Conservation (phyloP, 495 filamentous ascomycete genomes). For the Penicillium maclennaniae region DNA sequence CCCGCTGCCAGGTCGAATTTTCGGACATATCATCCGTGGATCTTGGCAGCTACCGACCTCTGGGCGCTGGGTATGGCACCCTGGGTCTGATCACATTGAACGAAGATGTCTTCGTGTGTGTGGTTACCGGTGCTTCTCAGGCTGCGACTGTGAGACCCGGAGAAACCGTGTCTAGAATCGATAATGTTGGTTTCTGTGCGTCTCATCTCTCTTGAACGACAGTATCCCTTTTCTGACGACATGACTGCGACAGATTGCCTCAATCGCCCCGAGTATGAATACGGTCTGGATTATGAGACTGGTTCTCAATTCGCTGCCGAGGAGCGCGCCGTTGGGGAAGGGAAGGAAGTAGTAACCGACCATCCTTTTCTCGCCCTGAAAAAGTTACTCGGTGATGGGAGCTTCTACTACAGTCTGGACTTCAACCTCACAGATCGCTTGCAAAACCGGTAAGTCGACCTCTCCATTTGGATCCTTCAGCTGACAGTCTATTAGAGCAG, state of each 20-base stretch:
- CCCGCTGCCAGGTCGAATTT: conserved; percentile 87
- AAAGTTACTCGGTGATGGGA: conserved; percentile 90
- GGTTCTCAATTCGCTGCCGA: conserved; percentile 47
- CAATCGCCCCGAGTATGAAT: conserved; percentile 78
- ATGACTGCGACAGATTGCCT: conserved; percentile 60
- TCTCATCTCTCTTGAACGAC: neutral
- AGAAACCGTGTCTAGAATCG: conserved; percentile 83
- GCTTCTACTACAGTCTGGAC: conserved; percentile 95
- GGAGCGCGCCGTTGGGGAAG: conserved; percentile 54
- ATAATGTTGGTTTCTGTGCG: conserved; percentile 80
- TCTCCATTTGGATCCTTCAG: conserved; percentile 19
- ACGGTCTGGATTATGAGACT: conserved; percentile 60
- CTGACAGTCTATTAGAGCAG: conserved; percentile 44
- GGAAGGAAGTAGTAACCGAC: conserved; percentile 64
- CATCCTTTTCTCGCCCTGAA: conserved; percentile 87
- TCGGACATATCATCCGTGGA: conserved; percentile 57
- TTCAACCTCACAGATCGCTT: conserved; percentile 94
- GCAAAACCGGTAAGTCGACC: conserved; percentile 70
- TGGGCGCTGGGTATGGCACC: conserved; percentile 82
- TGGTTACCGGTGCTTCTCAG: conserved; percentile 72
- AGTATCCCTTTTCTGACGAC: conserved; percentile 1
- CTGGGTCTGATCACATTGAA: conserved; percentile 84
- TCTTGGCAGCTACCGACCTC: conserved; percentile 65
- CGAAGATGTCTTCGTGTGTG: conserved; percentile 84
- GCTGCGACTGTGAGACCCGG: conserved; percentile 81